Conservation (phyloP, 1,139 yeast species). For the Candida sojae region DNA sequence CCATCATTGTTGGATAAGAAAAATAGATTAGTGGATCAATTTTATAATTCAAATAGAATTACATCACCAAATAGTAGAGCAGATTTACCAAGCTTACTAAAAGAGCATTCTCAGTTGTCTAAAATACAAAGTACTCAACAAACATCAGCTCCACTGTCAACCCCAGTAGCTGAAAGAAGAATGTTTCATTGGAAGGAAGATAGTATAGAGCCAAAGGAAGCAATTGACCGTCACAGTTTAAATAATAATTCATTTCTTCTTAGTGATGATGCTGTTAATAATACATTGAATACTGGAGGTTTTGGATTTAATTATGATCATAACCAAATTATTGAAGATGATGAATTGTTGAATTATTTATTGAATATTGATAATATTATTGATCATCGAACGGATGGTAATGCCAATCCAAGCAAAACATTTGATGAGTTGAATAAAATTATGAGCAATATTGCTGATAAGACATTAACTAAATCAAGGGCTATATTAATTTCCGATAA, state of each 20-base stretch:
- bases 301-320: conserved; percentile 19
- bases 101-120: background rate
- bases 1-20: conserved; percentile 16
- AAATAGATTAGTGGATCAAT: conserved; percentile 44
- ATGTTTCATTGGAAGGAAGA: conserved; percentile 9
- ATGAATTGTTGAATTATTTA: conserved; percentile 31
- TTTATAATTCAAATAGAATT: conserved; percentile 26
- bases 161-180: conserved; percentile 5
- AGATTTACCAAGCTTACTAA: conserved; percentile 5
- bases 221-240: background rate
- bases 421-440: conserved; percentile 12
- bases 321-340: conserved; percentile 21
- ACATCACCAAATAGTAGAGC: conserved; percentile 8
- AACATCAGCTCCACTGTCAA: conserved; percentile 1
- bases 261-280: conserved; percentile 17
- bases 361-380: conserved; percentile 35
- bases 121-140: background rate
- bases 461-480: conserved; percentile 7
- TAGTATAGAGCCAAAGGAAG: background rate
- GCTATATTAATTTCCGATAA: conserved; percentile 5
- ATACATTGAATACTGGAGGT: conserved; percentile 26
- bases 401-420: background rate
- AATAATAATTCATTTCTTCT: conserved; percentile 2
- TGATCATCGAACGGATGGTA: conserved; percentile 15
- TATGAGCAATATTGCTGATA: conserved; percentile 12